Evolutionary conservation across 805 yeast genomes (phyloP).

Genomic region (Candida namnaoensis): DNA sequence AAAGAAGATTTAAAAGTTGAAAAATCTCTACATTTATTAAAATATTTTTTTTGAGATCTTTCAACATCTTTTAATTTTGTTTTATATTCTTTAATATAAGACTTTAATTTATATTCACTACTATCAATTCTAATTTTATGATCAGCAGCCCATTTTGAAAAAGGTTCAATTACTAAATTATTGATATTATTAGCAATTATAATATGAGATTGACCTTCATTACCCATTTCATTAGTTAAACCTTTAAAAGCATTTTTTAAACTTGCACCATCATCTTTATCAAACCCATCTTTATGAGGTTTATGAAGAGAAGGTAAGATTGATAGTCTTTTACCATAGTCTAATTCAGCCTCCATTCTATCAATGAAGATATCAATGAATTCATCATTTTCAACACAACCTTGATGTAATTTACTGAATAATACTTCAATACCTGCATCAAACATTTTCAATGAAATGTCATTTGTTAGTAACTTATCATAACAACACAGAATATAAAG

Average conservation of each 20-base stretch:
- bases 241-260: conserved; percentile 56
- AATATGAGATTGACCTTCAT: conserved; percentile 51
- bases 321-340: conserved; percentile 50
- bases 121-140: conserved; percentile 60
- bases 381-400: conserved; percentile 64
- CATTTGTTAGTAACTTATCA: not conserved
- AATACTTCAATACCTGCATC: conserved; percentile 35
- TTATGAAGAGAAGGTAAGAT: conserved; percentile 27
- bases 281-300: conserved; percentile 32
- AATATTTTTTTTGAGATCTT: conserved; percentile 55
- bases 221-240: conserved; percentile 41
- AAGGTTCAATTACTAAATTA: conserved; percentile 57
- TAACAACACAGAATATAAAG: no score
- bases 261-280: conserved; percentile 55
- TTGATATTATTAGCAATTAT: conserved; percentile 56
- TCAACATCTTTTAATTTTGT: conserved; percentile 38
- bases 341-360: conserved; percentile 64
- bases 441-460: no score
- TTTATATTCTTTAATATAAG: conserved; percentile 44
- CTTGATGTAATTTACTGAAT: conserved; percentile 47
- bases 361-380: conserved; percentile 55
- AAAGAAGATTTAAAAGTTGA: conserved; percentile 53
- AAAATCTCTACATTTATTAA: conserved; percentile 65
- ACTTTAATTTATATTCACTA: conserved; percentile 44
- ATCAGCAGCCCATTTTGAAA: conserved; percentile 64